Conservation (phyloP, 2,329 filamentous ascomycete genomes). For the Fusarium palustre region DNA sequence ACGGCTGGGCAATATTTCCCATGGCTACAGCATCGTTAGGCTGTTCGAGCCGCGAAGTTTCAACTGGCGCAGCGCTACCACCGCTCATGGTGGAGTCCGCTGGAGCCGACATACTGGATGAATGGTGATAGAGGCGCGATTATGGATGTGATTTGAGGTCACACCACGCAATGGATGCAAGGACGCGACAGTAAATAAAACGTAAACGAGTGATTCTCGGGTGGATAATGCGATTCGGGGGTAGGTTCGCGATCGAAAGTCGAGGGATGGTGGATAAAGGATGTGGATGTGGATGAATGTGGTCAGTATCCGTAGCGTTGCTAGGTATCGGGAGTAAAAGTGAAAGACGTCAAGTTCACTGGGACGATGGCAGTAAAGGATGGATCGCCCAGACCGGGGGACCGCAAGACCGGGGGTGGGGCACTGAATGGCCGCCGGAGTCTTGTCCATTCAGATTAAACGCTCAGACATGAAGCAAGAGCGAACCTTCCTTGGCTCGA, state of each 20-base stretch:
- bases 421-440: slow-evolving; percentile 39
- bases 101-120: slow-evolving; percentile 49
- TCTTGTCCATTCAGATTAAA: slow-evolving; percentile 43
- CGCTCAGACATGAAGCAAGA: slow-evolving; percentile 38
- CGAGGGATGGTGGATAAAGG: slow-evolving; percentile 26
- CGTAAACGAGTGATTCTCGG: slow-evolving; percentile 40
- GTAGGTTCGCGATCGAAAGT: slow-evolving; percentile 17
- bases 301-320: slow-evolving; percentile 35
- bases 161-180: slow-evolving; percentile 42
- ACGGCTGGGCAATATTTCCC: slow-evolving; percentile 50
- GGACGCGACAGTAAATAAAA: slow-evolving; percentile 16
- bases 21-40: slow-evolving; percentile 55
- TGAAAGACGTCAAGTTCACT: slow-evolving; percentile 49
- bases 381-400: slow-evolving; percentile 45
- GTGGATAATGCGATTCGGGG: slow-evolving; percentile 14
- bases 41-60: slow-evolving; percentile 50
- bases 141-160: slow-evolving; percentile 42
- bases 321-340: slow-evolving; percentile 45
- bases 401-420: slow-evolving; percentile 47
- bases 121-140: slow-evolving; percentile 32
- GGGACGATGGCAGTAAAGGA: slow-evolving; percentile 36
- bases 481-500: not conserved
- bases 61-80: slow-evolving; percentile 47
- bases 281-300: slow-evolving; percentile 37
- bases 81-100: slow-evolving; percentile 51